Evolutionary conservation across 495 filamentous ascomycete species (phyloP).

Genomic region (Podospora appendiculata): DNA sequence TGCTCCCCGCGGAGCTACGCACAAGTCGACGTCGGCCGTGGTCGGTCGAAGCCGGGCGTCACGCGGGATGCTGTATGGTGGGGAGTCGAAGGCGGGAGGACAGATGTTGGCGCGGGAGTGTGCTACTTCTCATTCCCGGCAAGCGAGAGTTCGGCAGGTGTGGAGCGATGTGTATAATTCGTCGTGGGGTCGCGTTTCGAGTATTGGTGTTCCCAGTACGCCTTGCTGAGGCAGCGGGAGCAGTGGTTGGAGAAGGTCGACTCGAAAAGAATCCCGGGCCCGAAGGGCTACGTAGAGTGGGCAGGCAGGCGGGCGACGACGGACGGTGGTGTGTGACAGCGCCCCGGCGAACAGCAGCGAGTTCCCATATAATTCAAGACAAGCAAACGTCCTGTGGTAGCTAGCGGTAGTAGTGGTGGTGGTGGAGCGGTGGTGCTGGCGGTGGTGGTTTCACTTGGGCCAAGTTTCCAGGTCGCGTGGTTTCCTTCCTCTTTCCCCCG

Average conservation of each 20-base stretch:
- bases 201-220: neutral
- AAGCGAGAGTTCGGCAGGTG: neutral
- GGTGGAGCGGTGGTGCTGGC: neutral
- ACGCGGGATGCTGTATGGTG: neutral
- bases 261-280: neutral
- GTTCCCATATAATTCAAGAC: no score
- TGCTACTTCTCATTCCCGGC: slow-evolving; percentile 8
- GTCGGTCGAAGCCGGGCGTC: neutral
- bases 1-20: no score
- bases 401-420: neutral
- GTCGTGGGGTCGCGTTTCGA: neutral
- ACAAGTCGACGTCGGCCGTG: no score
- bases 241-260: neutral
- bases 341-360: no score
- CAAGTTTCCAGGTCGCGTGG: neutral
- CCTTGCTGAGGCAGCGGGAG: no score
- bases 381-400: no score
- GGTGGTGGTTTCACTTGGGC: no score
- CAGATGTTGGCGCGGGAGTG: neutral
- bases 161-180: no score
- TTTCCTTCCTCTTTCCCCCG: neutral
- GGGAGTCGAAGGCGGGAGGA: neutral
- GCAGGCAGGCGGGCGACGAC: no score
- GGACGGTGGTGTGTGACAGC: no score
- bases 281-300: no score